Evolutionary conservation across 805 yeast species (phyloP).

Genomic region (Lipomyces orientalis): DNA sequence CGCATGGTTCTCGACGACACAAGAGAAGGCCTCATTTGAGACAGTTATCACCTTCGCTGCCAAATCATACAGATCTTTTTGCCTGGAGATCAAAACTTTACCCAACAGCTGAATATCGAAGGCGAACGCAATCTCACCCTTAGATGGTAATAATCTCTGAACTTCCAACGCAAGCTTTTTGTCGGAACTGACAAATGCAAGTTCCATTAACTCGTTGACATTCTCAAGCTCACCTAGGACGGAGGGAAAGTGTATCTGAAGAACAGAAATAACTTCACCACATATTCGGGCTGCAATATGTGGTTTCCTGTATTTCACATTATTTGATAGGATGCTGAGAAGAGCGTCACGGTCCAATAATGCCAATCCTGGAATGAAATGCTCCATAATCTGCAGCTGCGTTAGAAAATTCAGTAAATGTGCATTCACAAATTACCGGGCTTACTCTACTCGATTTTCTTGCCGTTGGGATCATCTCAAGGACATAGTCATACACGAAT

Average conservation of each 20-base stretch:
- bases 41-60: neutral
- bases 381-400: neutral
- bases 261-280: neutral
- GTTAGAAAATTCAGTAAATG: neutral
- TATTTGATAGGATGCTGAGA: neutral
- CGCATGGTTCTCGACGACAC: neutral
- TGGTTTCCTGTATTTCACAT: neutral
- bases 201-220: neutral
- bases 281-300: neutral
- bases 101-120: neutral
- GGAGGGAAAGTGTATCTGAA: neutral
- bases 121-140: neutral
- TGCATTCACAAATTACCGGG: neutral
- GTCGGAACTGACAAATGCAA: neutral
- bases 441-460: neutral
- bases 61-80: neutral
- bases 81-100: neutral
- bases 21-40: neutral
- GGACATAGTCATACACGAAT: neutral
- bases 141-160: neutral
- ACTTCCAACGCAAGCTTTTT: neutral
- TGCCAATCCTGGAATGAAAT: neutral
- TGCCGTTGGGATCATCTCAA: neutral
- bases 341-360: neutral
- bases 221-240: neutral